These are phyloP conservation scores for Leishmania aethiopica DNA, from an alignment of 208 protist species.

Conservation along the genomic window DNA sequence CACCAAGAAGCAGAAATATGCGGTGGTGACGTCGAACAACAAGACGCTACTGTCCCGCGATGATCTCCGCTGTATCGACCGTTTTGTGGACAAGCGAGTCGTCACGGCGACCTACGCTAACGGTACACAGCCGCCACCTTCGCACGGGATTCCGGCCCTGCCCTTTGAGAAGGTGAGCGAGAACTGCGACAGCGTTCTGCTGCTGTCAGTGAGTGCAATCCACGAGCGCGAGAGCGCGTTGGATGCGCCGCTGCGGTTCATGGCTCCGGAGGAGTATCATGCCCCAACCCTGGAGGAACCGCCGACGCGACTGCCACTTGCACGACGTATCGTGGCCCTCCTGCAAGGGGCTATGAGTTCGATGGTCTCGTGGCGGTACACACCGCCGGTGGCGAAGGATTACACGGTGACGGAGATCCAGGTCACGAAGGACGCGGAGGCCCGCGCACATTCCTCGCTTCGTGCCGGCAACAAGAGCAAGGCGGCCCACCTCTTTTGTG, in stretches of 20 bases:
- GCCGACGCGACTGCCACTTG: slow-evolving; percentile 54
- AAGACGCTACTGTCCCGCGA: slow-evolving; percentile 54
- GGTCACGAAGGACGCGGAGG: slow-evolving; percentile 62
- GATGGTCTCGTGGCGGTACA: slow-evolving; percentile 46
- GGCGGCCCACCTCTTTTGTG: slow-evolving; percentile 58
- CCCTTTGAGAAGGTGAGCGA: slow-evolving; percentile 57
- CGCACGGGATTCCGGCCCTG: slow-evolving; percentile 56
- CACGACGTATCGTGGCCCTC: slow-evolving; percentile 66
- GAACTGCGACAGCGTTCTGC: slow-evolving; percentile 57
- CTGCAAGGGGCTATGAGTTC: slow-evolving; percentile 73
- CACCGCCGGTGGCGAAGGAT: slow-evolving; percentile 15
- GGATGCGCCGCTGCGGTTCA: slow-evolving; percentile 82
- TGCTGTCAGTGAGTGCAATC: slow-evolving; percentile 48
- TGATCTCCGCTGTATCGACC: slow-evolving; percentile 57
- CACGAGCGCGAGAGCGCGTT: slow-evolving; percentile 64
- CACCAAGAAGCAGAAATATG: slow-evolving; percentile 57
- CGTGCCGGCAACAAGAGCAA: slow-evolving; percentile 54
- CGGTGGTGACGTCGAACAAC: slow-evolving; percentile 48
- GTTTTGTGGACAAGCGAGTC: slow-evolving; percentile 53
- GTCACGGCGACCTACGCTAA: slow-evolving; percentile 29
- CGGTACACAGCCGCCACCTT: slow-evolving; percentile 33
- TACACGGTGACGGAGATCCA: slow-evolving; percentile 42
- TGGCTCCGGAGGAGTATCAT: slow-evolving; percentile 74
- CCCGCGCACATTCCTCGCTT: slow-evolving; percentile 61
- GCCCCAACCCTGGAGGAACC: slow-evolving; percentile 70